Evolutionary conservation across 306 rosid genomes (phyloP), one percentile per base, ranked within the genome.

Genomic region (Potentilla sterilis): DNA sequence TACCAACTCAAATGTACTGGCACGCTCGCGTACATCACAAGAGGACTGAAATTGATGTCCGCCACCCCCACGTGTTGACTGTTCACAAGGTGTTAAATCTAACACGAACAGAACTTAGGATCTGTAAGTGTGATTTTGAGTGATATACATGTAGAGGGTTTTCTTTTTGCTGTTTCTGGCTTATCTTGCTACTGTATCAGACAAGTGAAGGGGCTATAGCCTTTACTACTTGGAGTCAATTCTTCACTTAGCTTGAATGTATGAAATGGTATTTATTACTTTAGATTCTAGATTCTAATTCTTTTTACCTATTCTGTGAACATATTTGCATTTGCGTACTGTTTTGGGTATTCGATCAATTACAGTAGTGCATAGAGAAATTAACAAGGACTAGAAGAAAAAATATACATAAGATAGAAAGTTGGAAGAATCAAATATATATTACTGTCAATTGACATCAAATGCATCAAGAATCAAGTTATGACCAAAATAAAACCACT

Each of bases 221-320:
- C 76, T 69, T 84, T 78, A 70, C 78, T 55, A 65, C 63, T 75
- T 69, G 69, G 83, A 83, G 83, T 81, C 82, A 80, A 77, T 82
- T 84, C 78, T 77, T 84, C 87, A 61, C 80, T n/a, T n/a, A n/a
- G n/a, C n/a, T 74, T 72, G 46, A 37, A 66, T 75, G 76, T 78
- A 79, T 80, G 79, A 65, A 47, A 79, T 81, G 77, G 54, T 70
- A 75, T 75, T 41, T 28, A 79, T 69, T 82, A 83, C 88, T 85
- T 84, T 87, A 55, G 63, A 86, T 83, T 88, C 89, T 87, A 55
- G 63, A 86, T 83, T 88, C 89, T 57, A 51, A 86, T 83, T 88
- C 76, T 78, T 83, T 83, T 75, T 75, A 7, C 4, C 18, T 7
- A 28, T 3, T 16, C 18, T 3, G 16, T 7, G 37, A 24, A 64